These are phyloP conservation scores for Strobilomyces dryophilus DNA, from an alignment of 768 basidiomycete genomes.

Conservation along the genomic window DNA sequence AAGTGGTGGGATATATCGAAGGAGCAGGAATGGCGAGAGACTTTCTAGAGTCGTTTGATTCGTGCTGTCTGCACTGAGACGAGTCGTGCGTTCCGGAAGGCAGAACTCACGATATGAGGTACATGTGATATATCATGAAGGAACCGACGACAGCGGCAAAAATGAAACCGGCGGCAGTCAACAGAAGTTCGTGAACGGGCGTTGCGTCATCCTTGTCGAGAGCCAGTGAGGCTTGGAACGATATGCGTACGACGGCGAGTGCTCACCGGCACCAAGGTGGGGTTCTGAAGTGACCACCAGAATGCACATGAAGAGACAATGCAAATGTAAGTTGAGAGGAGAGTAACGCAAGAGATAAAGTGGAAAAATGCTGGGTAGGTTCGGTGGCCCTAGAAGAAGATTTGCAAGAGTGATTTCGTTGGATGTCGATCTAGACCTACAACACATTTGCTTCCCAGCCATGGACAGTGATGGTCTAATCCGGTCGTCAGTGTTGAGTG, in stretches of 20 bases:
- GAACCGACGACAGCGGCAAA: constrained; percentile 69
- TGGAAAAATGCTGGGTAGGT: constrained; percentile 84
- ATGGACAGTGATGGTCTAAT: constrained; percentile 83
- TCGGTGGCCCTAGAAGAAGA: constrained; percentile 59
- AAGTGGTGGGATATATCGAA: constrained; percentile 65
- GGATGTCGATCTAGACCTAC: constrained; percentile 37
- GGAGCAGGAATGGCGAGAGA: constrained; percentile 68
- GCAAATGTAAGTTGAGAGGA: constrained; percentile 61
- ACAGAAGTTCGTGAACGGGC: constrained; percentile 66
- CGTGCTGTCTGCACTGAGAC: constrained; percentile 41
- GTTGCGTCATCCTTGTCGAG: constrained; percentile 51
- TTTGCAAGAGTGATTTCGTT: not conserved
- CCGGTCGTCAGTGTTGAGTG: constrained; percentile 6
- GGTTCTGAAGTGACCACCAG: constrained; percentile 62
- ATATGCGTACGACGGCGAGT: not conserved
- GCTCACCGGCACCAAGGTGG: constrained; percentile 53
- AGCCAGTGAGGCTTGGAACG: constrained; percentile 1
- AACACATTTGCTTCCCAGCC: constrained; percentile 75
- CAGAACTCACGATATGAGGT: constrained; percentile 62
- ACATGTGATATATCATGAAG: constrained; percentile 72
- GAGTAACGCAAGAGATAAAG: constrained; percentile 60
- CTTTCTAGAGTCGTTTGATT: constrained; percentile 86
- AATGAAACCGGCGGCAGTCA: constrained; percentile 55
- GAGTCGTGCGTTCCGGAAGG: not conserved
- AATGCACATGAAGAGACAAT: constrained; percentile 50